Conservation (phyloP, 352 stramenopile species). For the Pythium apleroticum region DNA sequence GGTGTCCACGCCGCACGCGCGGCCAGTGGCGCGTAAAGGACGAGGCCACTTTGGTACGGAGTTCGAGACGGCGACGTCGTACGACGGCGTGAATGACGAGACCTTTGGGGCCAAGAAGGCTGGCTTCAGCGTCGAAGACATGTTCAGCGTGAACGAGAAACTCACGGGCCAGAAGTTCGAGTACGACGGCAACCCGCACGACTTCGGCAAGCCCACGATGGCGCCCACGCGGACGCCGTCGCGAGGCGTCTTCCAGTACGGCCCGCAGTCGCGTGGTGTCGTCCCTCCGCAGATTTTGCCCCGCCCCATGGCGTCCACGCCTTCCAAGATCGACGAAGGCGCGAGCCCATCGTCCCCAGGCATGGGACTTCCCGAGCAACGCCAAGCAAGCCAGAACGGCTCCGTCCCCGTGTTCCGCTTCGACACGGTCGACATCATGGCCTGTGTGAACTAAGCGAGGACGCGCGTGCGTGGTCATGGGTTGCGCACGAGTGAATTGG, state of each 20-base stretch:
- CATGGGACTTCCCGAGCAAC: slow-evolving; percentile 29
- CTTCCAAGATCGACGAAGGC: slow-evolving; percentile 7
- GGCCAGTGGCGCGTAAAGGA: slow-evolving; percentile 40
- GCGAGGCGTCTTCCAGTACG: slow-evolving; percentile 56
- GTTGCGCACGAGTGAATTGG: slow-evolving; percentile 14
- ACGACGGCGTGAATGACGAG: slow-evolving; percentile 86
- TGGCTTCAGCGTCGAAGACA: slow-evolving; percentile 92
- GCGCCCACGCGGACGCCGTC: slow-evolving; percentile 9
- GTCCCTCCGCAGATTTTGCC: slow-evolving; percentile 48
- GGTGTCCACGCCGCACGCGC: slow-evolving; percentile 66
- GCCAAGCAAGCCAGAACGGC: slow-evolving; percentile 33
- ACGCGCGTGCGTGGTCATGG: slow-evolving; percentile 17
- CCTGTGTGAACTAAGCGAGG: slow-evolving; percentile 61
- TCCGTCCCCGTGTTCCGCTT: slow-evolving; percentile 61
- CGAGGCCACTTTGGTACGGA: slow-evolving; percentile 86
- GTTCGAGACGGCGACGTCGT: slow-evolving; percentile 73
- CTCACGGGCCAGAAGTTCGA: slow-evolving; percentile 91
- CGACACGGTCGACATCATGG: slow-evolving; percentile 86
- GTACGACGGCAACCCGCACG: slow-evolving; percentile 95
- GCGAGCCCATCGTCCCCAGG: slow-evolving; percentile 6
- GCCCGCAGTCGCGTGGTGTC: slow-evolving; percentile 36
- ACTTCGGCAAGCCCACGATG: slow-evolving; percentile 84
- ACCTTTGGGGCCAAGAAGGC: slow-evolving; percentile 83
- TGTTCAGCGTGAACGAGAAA: slow-evolving; percentile 94
- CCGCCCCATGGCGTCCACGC: slow-evolving; percentile 26